phyloP scores from a whole-genome alignment of 2,329 filamentous ascomycete genomes.

The Scytalidium sp. region DNA sequence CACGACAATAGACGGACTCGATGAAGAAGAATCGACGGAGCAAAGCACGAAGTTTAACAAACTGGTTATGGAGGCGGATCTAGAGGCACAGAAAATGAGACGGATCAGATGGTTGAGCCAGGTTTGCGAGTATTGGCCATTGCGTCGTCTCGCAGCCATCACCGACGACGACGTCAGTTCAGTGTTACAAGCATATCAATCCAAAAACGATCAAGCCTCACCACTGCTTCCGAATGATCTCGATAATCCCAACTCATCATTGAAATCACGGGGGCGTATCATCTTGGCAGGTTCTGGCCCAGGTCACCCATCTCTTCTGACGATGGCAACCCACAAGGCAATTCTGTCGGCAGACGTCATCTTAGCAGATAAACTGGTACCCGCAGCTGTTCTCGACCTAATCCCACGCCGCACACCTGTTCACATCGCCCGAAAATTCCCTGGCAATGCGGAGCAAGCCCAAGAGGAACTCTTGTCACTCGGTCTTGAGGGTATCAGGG shows the following conservation, averaged over 20 bases:
- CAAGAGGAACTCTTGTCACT: slow-evolving; percentile 84
- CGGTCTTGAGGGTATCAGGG: slow-evolving; percentile 65
- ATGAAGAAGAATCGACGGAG: slow-evolving; percentile 60
- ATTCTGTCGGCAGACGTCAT: slow-evolving; percentile 75
- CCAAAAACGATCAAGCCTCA: slow-evolving; percentile 22
- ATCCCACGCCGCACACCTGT: slow-evolving; percentile 87
- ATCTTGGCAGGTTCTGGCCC: slow-evolving; percentile 90
- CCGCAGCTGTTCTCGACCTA: slow-evolving; percentile 79
- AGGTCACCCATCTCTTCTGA: slow-evolving; percentile 88
- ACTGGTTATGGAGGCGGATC: slow-evolving; percentile 71
- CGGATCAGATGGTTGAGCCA: slow-evolving; percentile 92
- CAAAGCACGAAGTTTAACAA: slow-evolving; percentile 84
- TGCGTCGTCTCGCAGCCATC: slow-evolving; percentile 76
- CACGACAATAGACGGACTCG: slow-evolving; percentile 26
- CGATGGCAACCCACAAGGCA: slow-evolving; percentile 74
- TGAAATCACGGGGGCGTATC: slow-evolving; percentile 57
- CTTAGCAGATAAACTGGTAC: slow-evolving; percentile 82
- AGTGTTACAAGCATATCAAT: slow-evolving; percentile 71
- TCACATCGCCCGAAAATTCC: slow-evolving; percentile 94
- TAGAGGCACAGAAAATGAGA: slow-evolving; percentile 70
- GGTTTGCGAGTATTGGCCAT: slow-evolving; percentile 98
- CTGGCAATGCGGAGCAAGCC: slow-evolving; percentile 90
- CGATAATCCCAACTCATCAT: neutral
- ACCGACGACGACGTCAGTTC: slow-evolving; percentile 74
- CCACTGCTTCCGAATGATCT: neutral